These are phyloP conservation scores for Fraxinus paxiana DNA, from an alignment of 305 asterid genomes.

Conservation along the genomic window DNA sequence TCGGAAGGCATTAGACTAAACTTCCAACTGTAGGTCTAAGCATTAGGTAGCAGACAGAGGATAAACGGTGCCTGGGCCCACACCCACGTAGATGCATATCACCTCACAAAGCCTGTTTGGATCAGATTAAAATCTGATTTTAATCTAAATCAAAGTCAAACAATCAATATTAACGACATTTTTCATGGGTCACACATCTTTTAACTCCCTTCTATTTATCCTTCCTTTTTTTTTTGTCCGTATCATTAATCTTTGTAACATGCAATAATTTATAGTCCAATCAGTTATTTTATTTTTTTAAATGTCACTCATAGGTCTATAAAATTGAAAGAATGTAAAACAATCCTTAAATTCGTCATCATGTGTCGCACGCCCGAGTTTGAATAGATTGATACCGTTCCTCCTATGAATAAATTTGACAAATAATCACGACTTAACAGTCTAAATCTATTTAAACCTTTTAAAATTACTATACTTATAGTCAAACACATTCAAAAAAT, in stretches of 20 bases:
- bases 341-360: neutral
- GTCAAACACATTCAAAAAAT: neutral
- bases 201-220: neutral
- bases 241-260: neutral
- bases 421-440: neutral
- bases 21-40: slow-evolving; percentile 27
- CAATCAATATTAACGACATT: no score
- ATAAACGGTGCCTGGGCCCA: slow-evolving; percentile 8
- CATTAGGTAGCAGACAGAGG: slow-evolving; percentile 14
- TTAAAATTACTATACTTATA: neutral
- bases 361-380: neutral
- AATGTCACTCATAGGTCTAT: neutral
- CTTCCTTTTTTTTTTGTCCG: no score
- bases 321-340: neutral
- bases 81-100: neutral
- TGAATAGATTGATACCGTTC: neutral
- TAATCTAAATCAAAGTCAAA: no score
- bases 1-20: slow-evolving; percentile 26
- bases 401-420: neutral
- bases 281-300: neutral
- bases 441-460: neutral
- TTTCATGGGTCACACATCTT: no score
- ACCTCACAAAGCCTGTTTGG: neutral
- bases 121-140: no score
- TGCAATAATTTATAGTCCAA: neutral